Conservation (phyloP, 305 asterid species). For the Solanum hybrid region DNA sequence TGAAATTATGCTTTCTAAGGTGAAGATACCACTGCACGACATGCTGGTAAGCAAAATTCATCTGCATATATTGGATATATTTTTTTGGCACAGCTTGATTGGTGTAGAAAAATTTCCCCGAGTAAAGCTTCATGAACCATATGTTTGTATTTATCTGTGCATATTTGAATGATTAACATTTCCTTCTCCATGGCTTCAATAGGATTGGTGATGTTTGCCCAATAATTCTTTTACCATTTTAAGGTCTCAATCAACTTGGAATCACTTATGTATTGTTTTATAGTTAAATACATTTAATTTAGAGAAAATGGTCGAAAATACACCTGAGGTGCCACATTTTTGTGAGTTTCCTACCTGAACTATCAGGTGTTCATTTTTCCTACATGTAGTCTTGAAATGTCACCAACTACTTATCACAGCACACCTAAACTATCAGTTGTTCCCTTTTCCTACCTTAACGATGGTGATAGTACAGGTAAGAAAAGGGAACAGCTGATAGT, state of each 20-base stretch:
- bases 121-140: neutral
- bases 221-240: neutral
- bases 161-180: neutral
- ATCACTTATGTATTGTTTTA: neutral
- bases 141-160: neutral
- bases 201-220: neutral
- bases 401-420: neutral
- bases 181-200: neutral
- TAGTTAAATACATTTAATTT: neutral
- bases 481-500: neutral
- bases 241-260: neutral
- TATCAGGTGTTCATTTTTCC: neutral
- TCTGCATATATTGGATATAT: neutral
- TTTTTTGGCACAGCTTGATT: neutral
- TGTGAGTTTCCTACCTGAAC: neutral
- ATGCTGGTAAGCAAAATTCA: constrained; percentile 47
- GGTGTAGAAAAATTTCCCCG: too few relatives aligned
- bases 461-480: neutral
- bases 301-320: neutral
- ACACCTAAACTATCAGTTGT: neutral
- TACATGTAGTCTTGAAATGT: neutral
- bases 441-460: neutral
- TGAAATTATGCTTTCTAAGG: constrained; percentile 88
- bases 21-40: constrained; percentile 78
- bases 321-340: neutral